These are phyloP conservation scores for Mentha longifolia DNA, from an alignment of 257 asterid species.

Conservation along the genomic window DNA sequence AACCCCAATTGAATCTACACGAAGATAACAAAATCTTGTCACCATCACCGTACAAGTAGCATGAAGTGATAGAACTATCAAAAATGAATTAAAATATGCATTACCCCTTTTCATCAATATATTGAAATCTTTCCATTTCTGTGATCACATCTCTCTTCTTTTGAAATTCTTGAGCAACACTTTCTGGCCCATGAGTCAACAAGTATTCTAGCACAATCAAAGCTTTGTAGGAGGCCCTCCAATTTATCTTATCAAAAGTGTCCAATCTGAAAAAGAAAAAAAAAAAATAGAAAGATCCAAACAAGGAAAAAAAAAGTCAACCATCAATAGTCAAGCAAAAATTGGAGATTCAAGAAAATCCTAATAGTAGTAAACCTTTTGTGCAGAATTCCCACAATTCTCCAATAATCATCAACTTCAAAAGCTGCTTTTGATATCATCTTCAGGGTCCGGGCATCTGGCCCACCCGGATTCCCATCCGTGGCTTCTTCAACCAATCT, in stretches of 20 bases:
- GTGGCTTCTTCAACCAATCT: conserved; percentile 88
- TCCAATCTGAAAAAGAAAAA: conserved; percentile 47
- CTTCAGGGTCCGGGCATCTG: conserved; percentile 68
- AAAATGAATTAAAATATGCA: not conserved
- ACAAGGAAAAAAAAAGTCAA: not conserved
- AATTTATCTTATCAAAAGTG: conserved; percentile 60
- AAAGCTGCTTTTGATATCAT: conserved; percentile 85
- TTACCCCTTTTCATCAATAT: conserved; percentile 81
- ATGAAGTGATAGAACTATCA: not conserved
- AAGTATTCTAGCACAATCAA: conserved; percentile 71
- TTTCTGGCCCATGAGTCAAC: conserved; percentile 94
- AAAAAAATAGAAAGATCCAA: conserved; percentile 21
- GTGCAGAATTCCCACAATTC: conserved; percentile 82
- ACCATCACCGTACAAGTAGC: not conserved
- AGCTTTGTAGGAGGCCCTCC: conserved; percentile 84
- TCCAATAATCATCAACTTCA: conserved; percentile 93
- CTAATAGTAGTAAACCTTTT: conserved; percentile 45
- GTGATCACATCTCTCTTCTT: conserved; percentile 56
- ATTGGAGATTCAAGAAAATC: not conserved
- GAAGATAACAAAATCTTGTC: not conserved
- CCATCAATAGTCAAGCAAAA: conserved; percentile 1
- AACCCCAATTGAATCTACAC: conserved; percentile 83
- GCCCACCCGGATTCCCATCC: conserved; percentile 64
- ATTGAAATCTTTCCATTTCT: conserved; percentile 65
- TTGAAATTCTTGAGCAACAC: conserved; percentile 80